Evolutionary conservation across 805 yeast species (phyloP), one percentile per base, ranked within the genome.

Genomic region (Cyberlindnera petersonii): DNA sequence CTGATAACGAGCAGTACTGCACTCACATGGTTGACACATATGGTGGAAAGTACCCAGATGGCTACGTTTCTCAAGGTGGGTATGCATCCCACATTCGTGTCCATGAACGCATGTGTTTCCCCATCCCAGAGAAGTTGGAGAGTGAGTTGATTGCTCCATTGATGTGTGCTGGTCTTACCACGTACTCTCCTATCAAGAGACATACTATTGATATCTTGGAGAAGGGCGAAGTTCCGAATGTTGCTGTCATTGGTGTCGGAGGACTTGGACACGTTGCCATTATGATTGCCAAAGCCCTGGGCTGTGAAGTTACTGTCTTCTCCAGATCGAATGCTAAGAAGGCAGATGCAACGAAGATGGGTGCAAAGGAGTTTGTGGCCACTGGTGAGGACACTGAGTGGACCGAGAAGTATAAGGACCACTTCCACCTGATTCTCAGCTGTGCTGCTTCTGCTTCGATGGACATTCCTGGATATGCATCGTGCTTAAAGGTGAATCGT

Each of bases 161-260:
- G 64, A 63, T 82, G 65, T 83, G 91, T 66, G 91, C 86, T 39
- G 91, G 91, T 37, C 65, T 80, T 56, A 83, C 91, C 11, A 79
- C 77, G 9, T 82, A 65, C 63, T 73, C 85, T 7, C 91, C 91
- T 38, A 60, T 83, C 50, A 65, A 72, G 41, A 68, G 80, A 59
- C 50, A 50, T 21, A 48, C 53, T 24, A 31, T 42, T 35, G 56
- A 46, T 31, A 34, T 48, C 14, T 24, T 52, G 18, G 44, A 28
- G 3, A 45, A 40, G 16, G 49, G 53, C 33, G 32, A 26, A 5
- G 34, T 39, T 11, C 60, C 64, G 56, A 65, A 66, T 39, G 75
- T 75, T 34, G 81, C 77, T 49, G 63, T 77, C 43, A 60, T 74
- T 36, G 79, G 79, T 43, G 68, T 74, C 47, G 79, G 79, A 50